phyloP scores from a whole-genome alignment of 345 rosid species.

The Linum lewisii region DNA sequence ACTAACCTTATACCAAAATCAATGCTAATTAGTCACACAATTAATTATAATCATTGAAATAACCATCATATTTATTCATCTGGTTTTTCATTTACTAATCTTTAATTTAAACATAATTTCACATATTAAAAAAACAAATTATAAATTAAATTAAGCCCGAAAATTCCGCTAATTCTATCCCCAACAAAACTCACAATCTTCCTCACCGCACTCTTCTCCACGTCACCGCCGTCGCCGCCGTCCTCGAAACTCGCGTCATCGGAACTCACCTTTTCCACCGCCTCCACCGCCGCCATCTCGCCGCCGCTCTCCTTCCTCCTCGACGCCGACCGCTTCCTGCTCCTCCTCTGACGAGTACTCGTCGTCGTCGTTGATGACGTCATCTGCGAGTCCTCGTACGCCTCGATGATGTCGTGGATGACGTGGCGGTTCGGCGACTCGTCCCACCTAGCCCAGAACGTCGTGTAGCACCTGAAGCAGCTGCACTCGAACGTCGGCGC shows the following conservation, averaged over 20 bases:
- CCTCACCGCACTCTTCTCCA: slow-evolving; percentile 24
- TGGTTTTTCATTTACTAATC: no score
- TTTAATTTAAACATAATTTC: background rate
- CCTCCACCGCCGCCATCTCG: background rate
- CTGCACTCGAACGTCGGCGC: slow-evolving; percentile 23
- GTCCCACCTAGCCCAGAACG: slow-evolving; percentile 40
- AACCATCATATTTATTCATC: no score
- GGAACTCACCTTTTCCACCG: slow-evolving; percentile 5
- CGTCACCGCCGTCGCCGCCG: slow-evolving; percentile 2
- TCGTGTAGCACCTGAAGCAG: slow-evolving; percentile 37
- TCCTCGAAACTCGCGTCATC: background rate
- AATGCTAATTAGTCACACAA: no score
- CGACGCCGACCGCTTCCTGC: slow-evolving; percentile 8
- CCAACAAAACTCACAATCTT: slow-evolving; percentile 28
- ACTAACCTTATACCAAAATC: no score
- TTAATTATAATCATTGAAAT: no score
- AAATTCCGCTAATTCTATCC: slow-evolving; percentile 24
- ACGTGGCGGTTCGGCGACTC: slow-evolving; percentile 28
- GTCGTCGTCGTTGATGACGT: slow-evolving; percentile 11
- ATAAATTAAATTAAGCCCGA: background rate
- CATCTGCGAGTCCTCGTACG: slow-evolving; percentile 23
- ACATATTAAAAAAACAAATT: background rate
- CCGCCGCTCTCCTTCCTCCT: background rate
- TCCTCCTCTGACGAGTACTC: slow-evolving; percentile 13
- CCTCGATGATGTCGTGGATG: slow-evolving; percentile 37